Evolutionary conservation across 805 yeast genomes (phyloP), one percentile per base, ranked within the genome.

Genomic region (Wickerhamomyces bisporus): DNA sequence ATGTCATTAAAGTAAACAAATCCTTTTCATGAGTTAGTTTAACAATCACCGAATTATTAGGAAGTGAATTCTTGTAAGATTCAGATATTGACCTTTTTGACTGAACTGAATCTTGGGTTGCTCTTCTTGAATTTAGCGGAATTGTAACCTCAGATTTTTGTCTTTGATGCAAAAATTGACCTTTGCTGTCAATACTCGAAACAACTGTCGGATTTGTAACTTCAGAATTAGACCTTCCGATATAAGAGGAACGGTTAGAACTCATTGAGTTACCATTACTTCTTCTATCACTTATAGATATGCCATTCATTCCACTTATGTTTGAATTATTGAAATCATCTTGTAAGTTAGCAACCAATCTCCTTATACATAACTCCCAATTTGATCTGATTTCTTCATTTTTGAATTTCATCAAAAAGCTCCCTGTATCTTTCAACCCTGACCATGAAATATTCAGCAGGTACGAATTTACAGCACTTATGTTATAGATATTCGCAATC

Each of bases 371-470:
- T 3, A 66, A 57, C 41, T 77, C 86, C 98, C 98, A 93, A 58
- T 82, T 91, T 41, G 72, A 73, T 46, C 94, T 70, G 14, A 71
- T 70, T 58, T 93, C 98, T 52, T 89, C 97, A 36, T 82, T 82
- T 43, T 82, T 74, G 61, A 87, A 87, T 40, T 86, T 73, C 55
- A 93, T 71, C 14, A 87, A 76, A 50, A 93, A 88, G 15, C 86
- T 78, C 12, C 96, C 96, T 21, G 85, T 79, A 47, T 89, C 97
- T 51, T 78, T 80, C 36, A 81, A 78, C 8, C 95, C 93, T n/a
- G 80, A 77, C 93, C 93, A 85, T 13, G 85, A 74, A 10, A 83
- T 73, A 26, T 81, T 74, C 47, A 83, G 63, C 12, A 75, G 73
- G 53, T 79, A 77, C 6, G 81, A 79, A n/a, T 45, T 61, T 45